A percentile compares a stretch with the other conserved stretches of the same genome.
Conservation (phyloP, 805 yeast species). For the Wickerhamiella hasegawae region DNA sequence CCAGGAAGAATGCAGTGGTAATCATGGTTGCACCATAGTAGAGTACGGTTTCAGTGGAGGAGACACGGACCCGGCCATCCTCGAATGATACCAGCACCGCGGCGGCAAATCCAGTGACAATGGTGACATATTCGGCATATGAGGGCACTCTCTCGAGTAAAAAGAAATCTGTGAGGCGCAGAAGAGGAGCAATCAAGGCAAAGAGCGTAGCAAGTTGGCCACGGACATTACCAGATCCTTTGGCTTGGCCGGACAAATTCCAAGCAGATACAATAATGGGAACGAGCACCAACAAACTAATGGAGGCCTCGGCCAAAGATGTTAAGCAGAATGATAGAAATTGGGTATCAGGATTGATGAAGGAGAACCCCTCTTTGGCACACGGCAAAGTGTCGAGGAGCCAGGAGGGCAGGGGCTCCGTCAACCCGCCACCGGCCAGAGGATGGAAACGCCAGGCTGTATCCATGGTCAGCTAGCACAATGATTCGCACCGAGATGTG, state of each 20-base stretch:
- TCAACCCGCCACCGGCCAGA: too few relatives aligned
- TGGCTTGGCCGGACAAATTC: slow-evolving; percentile 7
- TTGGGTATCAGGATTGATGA: too few relatives aligned
- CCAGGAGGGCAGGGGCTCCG: too few relatives aligned
- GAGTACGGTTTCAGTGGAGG: slow-evolving; percentile 11
- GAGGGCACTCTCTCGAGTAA: neutral
- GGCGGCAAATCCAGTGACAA: slow-evolving; percentile 4
- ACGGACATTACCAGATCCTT: slow-evolving; percentile 6
- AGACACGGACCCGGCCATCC: slow-evolving; percentile 16
- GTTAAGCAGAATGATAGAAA: too few relatives aligned
- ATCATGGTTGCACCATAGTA: slow-evolving; percentile 10
- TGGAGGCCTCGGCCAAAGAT: too few relatives aligned
- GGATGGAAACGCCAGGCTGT: too few relatives aligned
- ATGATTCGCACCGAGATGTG: too few relatives aligned
- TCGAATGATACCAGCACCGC: slow-evolving; percentile 10
- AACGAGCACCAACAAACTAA: too few relatives aligned
- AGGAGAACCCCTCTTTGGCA: too few relatives aligned
- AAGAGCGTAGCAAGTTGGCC: slow-evolving; percentile 12
- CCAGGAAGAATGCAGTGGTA: slow-evolving; percentile 7
- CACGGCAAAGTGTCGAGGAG: too few relatives aligned
- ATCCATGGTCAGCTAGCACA: too few relatives aligned
- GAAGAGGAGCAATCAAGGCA: slow-evolving; percentile 8
- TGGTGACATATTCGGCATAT: slow-evolving; percentile 6
- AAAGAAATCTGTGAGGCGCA: slow-evolving; percentile 6
- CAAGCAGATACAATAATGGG: too few relatives aligned